Conservation (phyloP, 129 eudicot species). For the Lonicera japonica region DNA sequence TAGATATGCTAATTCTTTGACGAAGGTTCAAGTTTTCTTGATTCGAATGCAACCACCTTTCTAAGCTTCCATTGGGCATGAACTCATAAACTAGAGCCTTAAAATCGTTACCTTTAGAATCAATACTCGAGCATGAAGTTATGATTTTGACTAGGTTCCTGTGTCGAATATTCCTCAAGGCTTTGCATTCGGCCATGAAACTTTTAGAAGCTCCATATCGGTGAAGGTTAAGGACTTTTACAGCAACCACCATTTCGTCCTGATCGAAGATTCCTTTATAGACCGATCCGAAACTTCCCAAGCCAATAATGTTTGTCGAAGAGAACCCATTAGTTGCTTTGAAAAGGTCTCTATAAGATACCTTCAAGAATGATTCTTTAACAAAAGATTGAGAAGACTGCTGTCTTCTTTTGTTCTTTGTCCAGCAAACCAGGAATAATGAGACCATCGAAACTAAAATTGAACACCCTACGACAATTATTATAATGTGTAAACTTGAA, state of each 20-base stretch:
- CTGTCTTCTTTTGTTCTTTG: neutral
- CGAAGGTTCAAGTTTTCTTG: neutral
- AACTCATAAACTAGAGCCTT: constrained; percentile 19
- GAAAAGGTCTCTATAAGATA: constrained; percentile 10
- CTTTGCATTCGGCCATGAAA: constrained; percentile 14
- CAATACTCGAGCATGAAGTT: constrained; percentile 12
- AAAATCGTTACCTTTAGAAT: constrained; percentile 17
- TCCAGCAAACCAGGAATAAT: neutral
- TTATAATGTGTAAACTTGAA: neutral
- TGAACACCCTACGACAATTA: neutral
- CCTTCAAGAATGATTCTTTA: neutral
- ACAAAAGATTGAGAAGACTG: neutral
- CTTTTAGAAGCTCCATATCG: constrained; percentile 15
- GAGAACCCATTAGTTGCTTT: constrained; percentile 14
- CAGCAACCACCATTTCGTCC: constrained; percentile 1
- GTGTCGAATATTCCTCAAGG: constrained; percentile 9
- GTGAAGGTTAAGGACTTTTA: constrained; percentile 17
- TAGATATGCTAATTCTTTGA: constrained; percentile 13
- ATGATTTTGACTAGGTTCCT: constrained; percentile 10
- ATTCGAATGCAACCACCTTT: constrained; percentile 11
- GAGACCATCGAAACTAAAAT: neutral
- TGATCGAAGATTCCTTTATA: constrained; percentile 10
- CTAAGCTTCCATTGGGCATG: constrained; percentile 20
- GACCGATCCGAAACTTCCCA: constrained; percentile 10
- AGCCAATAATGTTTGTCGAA: constrained; percentile 3